A percentile compares a stretch with the other conserved stretches of the same genome.
phyloP scores from a whole-genome alignment of 306 rosid species.

The Hippophae gyantsensis region DNA sequence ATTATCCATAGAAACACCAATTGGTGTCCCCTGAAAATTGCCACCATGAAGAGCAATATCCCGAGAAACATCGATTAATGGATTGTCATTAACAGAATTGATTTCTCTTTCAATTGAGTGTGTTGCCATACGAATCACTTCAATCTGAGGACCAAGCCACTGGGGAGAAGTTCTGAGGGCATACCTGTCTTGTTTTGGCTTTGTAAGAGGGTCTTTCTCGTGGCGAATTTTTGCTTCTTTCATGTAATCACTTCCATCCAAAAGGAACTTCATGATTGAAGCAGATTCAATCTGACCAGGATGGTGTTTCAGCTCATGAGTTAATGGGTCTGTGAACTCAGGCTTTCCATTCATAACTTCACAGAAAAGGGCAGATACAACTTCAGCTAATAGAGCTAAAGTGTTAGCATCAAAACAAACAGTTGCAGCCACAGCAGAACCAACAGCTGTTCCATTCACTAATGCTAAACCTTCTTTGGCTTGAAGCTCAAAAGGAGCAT shows the following conservation, averaged over 20 bases:
- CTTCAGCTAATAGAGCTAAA: slow-evolving; percentile 19
- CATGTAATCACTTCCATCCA: slow-evolving; percentile 20
- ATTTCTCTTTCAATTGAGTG: slow-evolving; percentile 33
- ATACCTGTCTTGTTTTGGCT: slow-evolving; percentile 33
- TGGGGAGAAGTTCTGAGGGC: slow-evolving; percentile 33
- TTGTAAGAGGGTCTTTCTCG: slow-evolving; percentile 24
- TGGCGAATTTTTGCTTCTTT: slow-evolving; percentile 23
- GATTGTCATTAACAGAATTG: slow-evolving; percentile 32
- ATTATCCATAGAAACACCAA: slow-evolving; percentile 35
- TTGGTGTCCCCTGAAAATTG: slow-evolving; percentile 34
- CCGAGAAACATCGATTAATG: slow-evolving; percentile 25
- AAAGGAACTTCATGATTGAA: slow-evolving; percentile 24
- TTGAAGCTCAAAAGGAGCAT: slow-evolving; percentile 26
- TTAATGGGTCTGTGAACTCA: slow-evolving; percentile 27
- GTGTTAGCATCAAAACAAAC: slow-evolving; percentile 28
- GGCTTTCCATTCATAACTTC: slow-evolving; percentile 30
- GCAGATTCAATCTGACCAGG: slow-evolving; percentile 37
- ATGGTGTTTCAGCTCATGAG: slow-evolving; percentile 33
- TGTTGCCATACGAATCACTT: slow-evolving; percentile 29
- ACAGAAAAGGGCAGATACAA: slow-evolving; percentile 26
- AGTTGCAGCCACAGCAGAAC: slow-evolving; percentile 27
- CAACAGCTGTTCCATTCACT: slow-evolving; percentile 31
- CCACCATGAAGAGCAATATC: slow-evolving; percentile 29
- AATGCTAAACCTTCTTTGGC: slow-evolving; percentile 35
- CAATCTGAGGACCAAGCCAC: slow-evolving; percentile 34